Conservation (phyloP, 2,329 filamentous ascomycete genomes). For the Xylaria sp. region DNA sequence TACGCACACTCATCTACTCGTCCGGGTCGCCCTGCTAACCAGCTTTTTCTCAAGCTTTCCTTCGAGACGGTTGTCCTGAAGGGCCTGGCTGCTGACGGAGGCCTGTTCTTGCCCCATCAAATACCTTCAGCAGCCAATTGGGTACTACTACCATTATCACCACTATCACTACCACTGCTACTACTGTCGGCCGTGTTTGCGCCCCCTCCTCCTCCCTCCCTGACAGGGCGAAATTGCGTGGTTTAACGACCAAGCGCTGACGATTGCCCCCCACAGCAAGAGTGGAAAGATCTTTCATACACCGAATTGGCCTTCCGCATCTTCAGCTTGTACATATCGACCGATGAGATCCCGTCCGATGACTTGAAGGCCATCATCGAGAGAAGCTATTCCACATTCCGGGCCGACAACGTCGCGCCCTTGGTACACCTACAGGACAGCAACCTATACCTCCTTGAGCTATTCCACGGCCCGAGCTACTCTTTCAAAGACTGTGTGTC, state of each 20-base stretch:
- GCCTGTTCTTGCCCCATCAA: slow-evolving; percentile 88
- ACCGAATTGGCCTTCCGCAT: slow-evolving; percentile 85
- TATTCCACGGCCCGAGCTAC: slow-evolving; percentile 96
- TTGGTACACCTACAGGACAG: slow-evolving; percentile 79
- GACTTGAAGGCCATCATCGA: slow-evolving; percentile 87
- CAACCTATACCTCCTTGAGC: slow-evolving; percentile 87
- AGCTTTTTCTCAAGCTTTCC: slow-evolving; percentile 68
- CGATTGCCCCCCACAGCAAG: slow-evolving; percentile 55
- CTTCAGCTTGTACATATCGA: slow-evolving; percentile 87
- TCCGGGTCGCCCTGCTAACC: slow-evolving; percentile 1
- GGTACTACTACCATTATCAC: slow-evolving; percentile 21
- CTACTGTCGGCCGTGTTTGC: neutral
- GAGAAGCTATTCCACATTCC: slow-evolving; percentile 90
- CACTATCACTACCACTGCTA: too few relatives aligned
- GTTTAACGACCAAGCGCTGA: slow-evolving; percentile 6
- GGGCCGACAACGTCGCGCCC: slow-evolving; percentile 80
- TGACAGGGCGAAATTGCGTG: neutral
- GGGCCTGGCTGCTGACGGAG: slow-evolving; percentile 86
- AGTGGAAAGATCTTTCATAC: slow-evolving; percentile 84
- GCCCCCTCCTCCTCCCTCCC: too few relatives aligned
- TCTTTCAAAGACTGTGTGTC: slow-evolving; percentile 86
- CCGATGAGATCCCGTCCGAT: slow-evolving; percentile 79
- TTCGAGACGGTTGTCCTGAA: slow-evolving; percentile 94
- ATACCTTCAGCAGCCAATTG: slow-evolving; percentile 70
- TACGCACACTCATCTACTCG: neutral